Conservation (phyloP, 106 monocot species). For the Acorus calamus region DNA sequence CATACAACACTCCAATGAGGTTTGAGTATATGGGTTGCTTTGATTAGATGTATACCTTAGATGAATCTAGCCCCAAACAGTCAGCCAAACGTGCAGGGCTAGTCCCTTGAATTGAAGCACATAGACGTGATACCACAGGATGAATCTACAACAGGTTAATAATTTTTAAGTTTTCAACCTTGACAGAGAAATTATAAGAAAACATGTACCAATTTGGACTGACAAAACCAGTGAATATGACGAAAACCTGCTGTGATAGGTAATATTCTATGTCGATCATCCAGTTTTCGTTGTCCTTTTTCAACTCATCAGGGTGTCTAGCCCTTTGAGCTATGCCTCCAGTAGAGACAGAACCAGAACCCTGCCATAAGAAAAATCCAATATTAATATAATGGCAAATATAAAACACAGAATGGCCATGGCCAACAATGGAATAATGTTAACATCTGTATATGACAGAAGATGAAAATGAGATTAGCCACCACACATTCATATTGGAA, state of each 20-base stretch:
- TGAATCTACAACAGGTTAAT: constrained; percentile 47
- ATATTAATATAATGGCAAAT: background rate
- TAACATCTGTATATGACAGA: too few relatives aligned
- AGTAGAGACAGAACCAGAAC: constrained; percentile 29
- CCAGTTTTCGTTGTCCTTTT: constrained; percentile 57
- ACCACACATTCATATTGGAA: too few relatives aligned
- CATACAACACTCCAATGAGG: background rate
- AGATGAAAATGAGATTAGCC: too few relatives aligned
- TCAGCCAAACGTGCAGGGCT: constrained; percentile 89
- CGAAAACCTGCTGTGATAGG: constrained; percentile 80
- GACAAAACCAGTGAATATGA: background rate
- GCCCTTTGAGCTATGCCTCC: constrained; percentile 80
- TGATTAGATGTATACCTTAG: constrained; percentile 36
- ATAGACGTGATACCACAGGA: constrained; percentile 86
- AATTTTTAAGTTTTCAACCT: too few relatives aligned
- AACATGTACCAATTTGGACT: too few relatives aligned
- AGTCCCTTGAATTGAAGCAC: constrained; percentile 95
- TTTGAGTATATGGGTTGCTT: background rate
- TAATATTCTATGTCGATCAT: constrained; percentile 93
- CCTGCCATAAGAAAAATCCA: constrained; percentile 23
- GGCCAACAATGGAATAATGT: too few relatives aligned
- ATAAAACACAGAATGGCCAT: too few relatives aligned
- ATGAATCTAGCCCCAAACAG: constrained; percentile 94
- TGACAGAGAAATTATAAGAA: background rate
- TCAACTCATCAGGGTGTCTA: constrained; percentile 92